Evolutionary conservation across 306 rosid species (phyloP).

Genomic region (Cyamopsis tetragonoloba): DNA sequence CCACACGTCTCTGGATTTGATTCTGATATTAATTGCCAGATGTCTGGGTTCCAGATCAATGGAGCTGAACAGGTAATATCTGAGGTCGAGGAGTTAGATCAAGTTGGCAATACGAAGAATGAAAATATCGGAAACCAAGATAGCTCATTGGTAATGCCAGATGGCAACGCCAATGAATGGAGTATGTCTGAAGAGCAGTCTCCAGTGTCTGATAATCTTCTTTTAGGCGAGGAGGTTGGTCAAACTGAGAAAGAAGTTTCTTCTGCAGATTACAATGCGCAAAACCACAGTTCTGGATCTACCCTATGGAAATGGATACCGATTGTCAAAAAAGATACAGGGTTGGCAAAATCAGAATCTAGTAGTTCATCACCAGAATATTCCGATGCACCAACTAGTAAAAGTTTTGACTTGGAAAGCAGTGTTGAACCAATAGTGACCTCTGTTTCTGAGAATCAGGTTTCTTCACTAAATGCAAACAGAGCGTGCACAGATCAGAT

Average conservation of each 20-base stretch:
- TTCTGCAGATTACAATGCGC: slow-evolving; percentile 39
- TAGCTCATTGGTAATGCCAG: slow-evolving; percentile 30
- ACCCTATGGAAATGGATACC: slow-evolving; percentile 75
- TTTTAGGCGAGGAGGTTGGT: slow-evolving; percentile 33
- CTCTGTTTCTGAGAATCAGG: slow-evolving; percentile 34
- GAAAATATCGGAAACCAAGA: slow-evolving; percentile 34
- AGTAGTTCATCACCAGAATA: slow-evolving; percentile 36
- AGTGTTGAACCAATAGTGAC: slow-evolving; percentile 26
- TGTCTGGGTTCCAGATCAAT: slow-evolving; percentile 21
- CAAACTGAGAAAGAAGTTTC: slow-evolving; percentile 45
- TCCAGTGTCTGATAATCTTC: slow-evolving; percentile 40
- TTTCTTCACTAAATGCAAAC: slow-evolving; percentile 26
- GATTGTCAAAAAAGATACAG: slow-evolving; percentile 42
- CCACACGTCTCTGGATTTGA: slow-evolving; percentile 31
- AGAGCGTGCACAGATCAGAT: slow-evolving; percentile 14
- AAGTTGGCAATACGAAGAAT: slow-evolving; percentile 24
- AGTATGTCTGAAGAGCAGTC: slow-evolving; percentile 37
- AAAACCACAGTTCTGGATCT: slow-evolving; percentile 41
- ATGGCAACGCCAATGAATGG: slow-evolving; percentile 30
- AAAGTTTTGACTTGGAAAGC: slow-evolving; percentile 28
- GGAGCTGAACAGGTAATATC: slow-evolving; percentile 32
- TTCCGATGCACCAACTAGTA: slow-evolving; percentile 36
- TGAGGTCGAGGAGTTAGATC: slow-evolving; percentile 40
- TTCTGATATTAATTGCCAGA: slow-evolving; percentile 23
- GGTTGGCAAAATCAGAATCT: slow-evolving; percentile 36